Percentiles rank a stretch among this genome's conserved stretches.
Evolutionary conservation across 768 basidiomycete genomes (phyloP).

Genomic region (Trametopsis cervina): DNA sequence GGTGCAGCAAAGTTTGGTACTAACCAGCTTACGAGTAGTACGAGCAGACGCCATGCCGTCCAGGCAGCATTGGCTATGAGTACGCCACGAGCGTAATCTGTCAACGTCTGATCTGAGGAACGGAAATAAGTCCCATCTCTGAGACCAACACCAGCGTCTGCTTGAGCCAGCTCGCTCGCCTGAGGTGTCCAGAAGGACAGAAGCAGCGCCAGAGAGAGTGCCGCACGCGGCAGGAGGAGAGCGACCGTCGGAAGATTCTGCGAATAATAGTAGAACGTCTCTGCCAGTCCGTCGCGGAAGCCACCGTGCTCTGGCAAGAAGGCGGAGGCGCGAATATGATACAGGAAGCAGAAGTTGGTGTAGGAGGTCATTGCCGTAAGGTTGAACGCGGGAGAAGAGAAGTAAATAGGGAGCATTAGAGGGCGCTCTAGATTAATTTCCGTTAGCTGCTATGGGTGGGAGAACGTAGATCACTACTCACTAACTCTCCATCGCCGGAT

Average conservation of each 20-base stretch:
- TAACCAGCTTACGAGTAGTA: slow-evolving; percentile 68
- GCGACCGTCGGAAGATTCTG: slow-evolving; percentile 81
- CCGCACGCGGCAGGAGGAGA: slow-evolving; percentile 80
- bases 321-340: slow-evolving; percentile 69
- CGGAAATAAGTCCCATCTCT: slow-evolving; percentile 77
- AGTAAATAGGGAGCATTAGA: slow-evolving; percentile 73
- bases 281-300: slow-evolving; percentile 59
- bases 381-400: slow-evolving; percentile 73
- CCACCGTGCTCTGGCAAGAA: slow-evolving; percentile 45
- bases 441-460: not conserved
- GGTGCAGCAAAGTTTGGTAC: slow-evolving; percentile 16
- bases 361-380: slow-evolving; percentile 74
- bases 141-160: slow-evolving; percentile 37
- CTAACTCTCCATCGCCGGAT: slow-evolving; percentile 71
- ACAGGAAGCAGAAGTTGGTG: slow-evolving; percentile 78
- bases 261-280: slow-evolving; percentile 76
- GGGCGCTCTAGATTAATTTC: slow-evolving; percentile 60
- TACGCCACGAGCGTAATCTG: slow-evolving; percentile 71
- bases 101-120: slow-evolving; percentile 54
- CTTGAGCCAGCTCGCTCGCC: slow-evolving; percentile 38
- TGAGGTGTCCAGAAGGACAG: slow-evolving; percentile 51
- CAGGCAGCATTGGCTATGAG: slow-evolving; percentile 76
- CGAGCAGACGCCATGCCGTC: slow-evolving; percentile 67
- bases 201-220: slow-evolving; percentile 65
- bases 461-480: slow-evolving; percentile 37